Evolutionary conservation across 225 moss, liverwort and hornwort species (phyloP), one percentile per base, ranked within the genome.

Genomic region (Thuidium tamariscinum): DNA sequence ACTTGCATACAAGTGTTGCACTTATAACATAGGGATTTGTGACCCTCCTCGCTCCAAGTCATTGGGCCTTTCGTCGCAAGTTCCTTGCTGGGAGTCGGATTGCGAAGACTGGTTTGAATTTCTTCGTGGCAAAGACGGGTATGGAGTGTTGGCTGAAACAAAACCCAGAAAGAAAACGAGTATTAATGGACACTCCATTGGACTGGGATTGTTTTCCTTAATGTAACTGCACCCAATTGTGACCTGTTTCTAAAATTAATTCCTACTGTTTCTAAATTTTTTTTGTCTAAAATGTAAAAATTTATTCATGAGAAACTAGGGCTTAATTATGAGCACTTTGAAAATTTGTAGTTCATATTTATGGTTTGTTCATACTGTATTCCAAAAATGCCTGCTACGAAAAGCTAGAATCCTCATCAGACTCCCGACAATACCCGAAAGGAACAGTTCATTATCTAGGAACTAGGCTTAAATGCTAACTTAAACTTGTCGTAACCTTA

Each of bases 21-120:
- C 36, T 34, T 66, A 77, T 14, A 90, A 60, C 86, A 92, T 89
- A 29, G 89, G 89, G 44, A 85, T 81, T 26, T 90, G 71, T 39
- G 90, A 89, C 11, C 60, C 59, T 77, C 92, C 90, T 85, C 90
- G 85, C 82, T 92, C 92, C 70, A 90, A 74, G 70, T 90, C 86
- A 73, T 75, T 73, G 13, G 48, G 13, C 79, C 82, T 79, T 34
- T 65, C 62, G 2, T 84, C 64, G 18, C 2, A 22, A 17, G 9
- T 37, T 48, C 18, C 81, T 63, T 20, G 26, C 42, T 46, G 68
- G 2, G 83, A 48, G 51, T 37, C 20, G 74, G 66, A 32, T 36
- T 76, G 87, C 17, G 36, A 74, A 66, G 84, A 60, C 20, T 77
- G 52, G 55, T 12, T 49, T 12, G 21, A 30, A 15, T 18, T n/a